Base-by-base conservation (phyloP, 108 stramenopile species). In the Skeletonema costatum region DNA sequence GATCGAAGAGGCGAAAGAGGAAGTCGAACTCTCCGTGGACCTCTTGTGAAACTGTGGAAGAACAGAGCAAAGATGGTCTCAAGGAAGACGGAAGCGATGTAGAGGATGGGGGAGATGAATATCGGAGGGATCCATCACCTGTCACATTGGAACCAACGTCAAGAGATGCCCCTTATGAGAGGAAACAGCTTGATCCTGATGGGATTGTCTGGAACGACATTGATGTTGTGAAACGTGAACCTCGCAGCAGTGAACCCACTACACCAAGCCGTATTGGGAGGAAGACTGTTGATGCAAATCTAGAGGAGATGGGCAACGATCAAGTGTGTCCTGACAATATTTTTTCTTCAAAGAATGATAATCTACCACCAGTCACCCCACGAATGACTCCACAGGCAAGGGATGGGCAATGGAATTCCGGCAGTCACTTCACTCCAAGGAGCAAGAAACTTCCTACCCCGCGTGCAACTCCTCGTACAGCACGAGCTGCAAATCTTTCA, bases 141-240 rank as follows among this genome's bases (percentile, higher is more conserved):
- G 53, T 64, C 33, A 35, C 64, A 58, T 64, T 64, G 13, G 62
- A 66, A 48, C 46, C 73, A 21, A n/a, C 11, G 33, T 21, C 65
- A 66, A 51, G 31, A 70, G 30, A 53, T 25, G 31, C 21, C 3
- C 30, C 21, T 64, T 32, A 30, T 12, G 14, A 31, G 7, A 63
- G 73, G 25, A 73, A 64, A 31, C 73, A 38, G 11, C 38, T 73
- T 11, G 73, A 73, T 30, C 73, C 73, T 19, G 73, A 73, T 64
- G 73, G 73, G 44, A 63, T 63, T 41, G 73, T 64, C 42, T 73
- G 73, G 73, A 73, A 73, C n/a, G 73, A 73, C 12, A 21, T 73
- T 17, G 71, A 48, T 13, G 8, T n/a, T 5, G 14, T 17, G 3
- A 51, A 10, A 51, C 19, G 17, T 2, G 50, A 51, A 17, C 1